phyloP scores from a whole-genome alignment of 2,329 filamentous ascomycete genomes.

The Setomelanomma holmii region DNA sequence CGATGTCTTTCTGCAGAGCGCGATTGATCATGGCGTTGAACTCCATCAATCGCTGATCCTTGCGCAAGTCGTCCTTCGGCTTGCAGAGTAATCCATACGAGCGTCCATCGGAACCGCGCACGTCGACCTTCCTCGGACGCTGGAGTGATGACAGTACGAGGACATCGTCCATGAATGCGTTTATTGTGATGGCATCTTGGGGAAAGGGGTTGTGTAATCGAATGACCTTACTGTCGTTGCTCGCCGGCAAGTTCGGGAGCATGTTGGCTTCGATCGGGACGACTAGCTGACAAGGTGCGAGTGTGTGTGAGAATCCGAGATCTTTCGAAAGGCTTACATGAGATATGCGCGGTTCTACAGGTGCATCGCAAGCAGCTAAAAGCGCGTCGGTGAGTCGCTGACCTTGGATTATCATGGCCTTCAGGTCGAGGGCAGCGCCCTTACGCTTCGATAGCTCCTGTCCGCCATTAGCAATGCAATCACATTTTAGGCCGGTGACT shows the following conservation, averaged over 20 bases:
- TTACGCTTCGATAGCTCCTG: conserved; percentile 63
- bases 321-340: conserved; percentile 78
- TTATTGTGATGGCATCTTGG: conserved; percentile 83
- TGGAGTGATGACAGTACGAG: conserved; percentile 89
- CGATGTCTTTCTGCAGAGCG: conserved; percentile 87
- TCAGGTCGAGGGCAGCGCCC: conserved; percentile 67
- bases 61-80: conserved; percentile 95
- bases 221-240: conserved; percentile 72
- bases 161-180: conserved; percentile 83
- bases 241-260: conserved; percentile 77
- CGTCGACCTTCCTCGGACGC: conserved; percentile 87
- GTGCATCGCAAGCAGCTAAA: conserved; percentile 79
- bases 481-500: conserved; percentile 14
- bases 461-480: conserved; percentile 41
- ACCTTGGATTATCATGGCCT: conserved; percentile 74
- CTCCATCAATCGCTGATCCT: conserved; percentile 98
- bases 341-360: conserved; percentile 73
- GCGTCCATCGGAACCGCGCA: conserved; percentile 86
- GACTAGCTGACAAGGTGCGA: conserved; percentile 82
- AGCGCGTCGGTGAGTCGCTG: conserved; percentile 85
- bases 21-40: conserved; percentile 99
- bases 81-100: conserved; percentile 93
- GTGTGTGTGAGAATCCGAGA: conserved; percentile 82
- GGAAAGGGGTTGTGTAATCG: conserved; percentile 85
- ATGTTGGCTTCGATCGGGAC: conserved; percentile 88